phyloP scores from a whole-genome alignment of 371 early-diverging fungal genomes.

The Mucor piriformis region DNA sequence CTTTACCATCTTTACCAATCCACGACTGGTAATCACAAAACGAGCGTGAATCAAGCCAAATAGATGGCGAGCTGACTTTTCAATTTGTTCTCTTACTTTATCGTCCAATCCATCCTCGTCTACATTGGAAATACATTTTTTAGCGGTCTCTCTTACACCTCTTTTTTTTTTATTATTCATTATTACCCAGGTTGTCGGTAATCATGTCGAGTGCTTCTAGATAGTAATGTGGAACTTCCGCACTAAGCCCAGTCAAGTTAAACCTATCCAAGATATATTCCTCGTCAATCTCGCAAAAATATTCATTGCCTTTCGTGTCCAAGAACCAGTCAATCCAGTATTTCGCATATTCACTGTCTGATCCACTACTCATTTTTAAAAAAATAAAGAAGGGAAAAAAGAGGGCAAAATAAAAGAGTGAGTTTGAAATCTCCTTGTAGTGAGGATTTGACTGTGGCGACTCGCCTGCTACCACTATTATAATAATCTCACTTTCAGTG shows the following conservation, averaged over 20 bases:
- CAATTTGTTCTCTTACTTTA: constrained; percentile 71
- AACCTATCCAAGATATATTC: constrained; percentile 95
- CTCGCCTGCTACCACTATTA: too few species aligned
- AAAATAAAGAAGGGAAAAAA: too few species aligned
- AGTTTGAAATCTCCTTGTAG: too few species aligned
- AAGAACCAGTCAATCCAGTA: constrained; percentile 89
- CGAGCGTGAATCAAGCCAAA: constrained; percentile 95
- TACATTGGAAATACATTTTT: constrained; percentile 15
- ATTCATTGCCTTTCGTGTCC: constrained; percentile 86
- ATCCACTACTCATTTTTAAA: constrained; percentile 78
- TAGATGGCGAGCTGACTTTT: constrained; percentile 81
- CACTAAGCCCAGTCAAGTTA: constrained; percentile 91
- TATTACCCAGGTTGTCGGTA: constrained; percentile 78
- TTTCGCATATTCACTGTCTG: constrained; percentile 68
- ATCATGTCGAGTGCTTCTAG: constrained; percentile 91
- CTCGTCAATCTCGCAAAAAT: constrained; percentile 93
- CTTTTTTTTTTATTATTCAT: too few species aligned
- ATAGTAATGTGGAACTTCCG: constrained; percentile 79
- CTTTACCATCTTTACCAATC: constrained; percentile 83
- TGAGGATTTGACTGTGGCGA: too few species aligned
- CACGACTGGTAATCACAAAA: constrained; percentile 87
- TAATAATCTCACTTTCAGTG: too few species aligned
- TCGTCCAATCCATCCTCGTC: constrained; percentile 71
- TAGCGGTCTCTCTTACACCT: too few species aligned
- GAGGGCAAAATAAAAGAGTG: too few species aligned